A percentile compares a stretch with the other conserved stretches of the same genome.
Evolutionary conservation across 768 basidiomycete species (phyloP).

Genomic region (Pholiota microspora): DNA sequence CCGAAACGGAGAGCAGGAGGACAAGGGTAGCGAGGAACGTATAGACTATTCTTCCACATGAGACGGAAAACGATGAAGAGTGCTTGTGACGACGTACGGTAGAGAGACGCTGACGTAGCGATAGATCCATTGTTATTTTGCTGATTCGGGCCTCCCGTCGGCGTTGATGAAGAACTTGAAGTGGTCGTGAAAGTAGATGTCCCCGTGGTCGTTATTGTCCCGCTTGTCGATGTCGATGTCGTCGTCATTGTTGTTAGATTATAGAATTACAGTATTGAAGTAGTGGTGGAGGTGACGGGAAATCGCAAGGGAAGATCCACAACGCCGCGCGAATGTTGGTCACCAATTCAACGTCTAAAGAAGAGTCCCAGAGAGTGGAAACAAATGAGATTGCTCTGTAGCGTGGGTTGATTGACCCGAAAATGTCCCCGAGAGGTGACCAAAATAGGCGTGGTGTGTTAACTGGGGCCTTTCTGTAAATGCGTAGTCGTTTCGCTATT

Average conservation of each 20-base stretch:
- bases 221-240: not conserved
- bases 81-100: conserved; percentile 25
- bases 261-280: not conserved
- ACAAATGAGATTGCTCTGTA: not conserved
- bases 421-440: conserved; percentile 4
- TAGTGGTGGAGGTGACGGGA: not conserved
- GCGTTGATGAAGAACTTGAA: not conserved
- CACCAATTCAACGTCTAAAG: conserved; percentile 1
- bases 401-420: conserved; percentile 10
- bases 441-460: not conserved
- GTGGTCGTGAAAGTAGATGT: not conserved
- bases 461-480: conserved; percentile 1
- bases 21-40: conserved; percentile 65
- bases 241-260: not conserved
- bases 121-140: conserved; percentile 10
- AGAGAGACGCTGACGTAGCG: conserved; percentile 29
- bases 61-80: not conserved
- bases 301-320: not conserved
- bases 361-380: not conserved
- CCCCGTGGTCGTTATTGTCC: not conserved
- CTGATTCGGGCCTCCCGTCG: not conserved
- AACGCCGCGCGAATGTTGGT: conserved; percentile 3
- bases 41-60: conserved; percentile 32
- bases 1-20: conserved; percentile 64
- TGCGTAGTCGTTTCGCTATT: conserved; percentile 12